A percentile compares a stretch with the other conserved stretches of the same genome.
Conservation (phyloP, 257 asterid genomes). For the Rehmannia glutinosa region DNA sequence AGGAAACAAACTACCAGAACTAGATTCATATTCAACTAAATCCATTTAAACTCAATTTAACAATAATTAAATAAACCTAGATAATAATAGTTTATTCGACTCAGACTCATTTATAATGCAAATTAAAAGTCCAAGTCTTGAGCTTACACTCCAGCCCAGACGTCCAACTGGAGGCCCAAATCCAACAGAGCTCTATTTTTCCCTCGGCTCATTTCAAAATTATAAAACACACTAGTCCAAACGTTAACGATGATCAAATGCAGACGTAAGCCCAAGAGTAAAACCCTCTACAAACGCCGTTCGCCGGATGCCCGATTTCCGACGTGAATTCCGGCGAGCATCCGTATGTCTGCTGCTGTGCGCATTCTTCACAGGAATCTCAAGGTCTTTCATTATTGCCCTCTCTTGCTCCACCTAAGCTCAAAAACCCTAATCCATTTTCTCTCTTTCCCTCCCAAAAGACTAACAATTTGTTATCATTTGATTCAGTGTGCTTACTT, state of each 20-base stretch:
- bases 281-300: constrained; percentile 29
- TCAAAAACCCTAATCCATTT: constrained; percentile 22
- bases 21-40: too few relatives aligned
- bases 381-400: constrained; percentile 37
- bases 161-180: background rate
- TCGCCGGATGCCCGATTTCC: constrained; percentile 33
- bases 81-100: too few relatives aligned
- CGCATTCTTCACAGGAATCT: constrained; percentile 34
- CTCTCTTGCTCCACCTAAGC: constrained; percentile 23
- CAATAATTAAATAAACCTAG: too few relatives aligned
- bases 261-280: constrained; percentile 15
- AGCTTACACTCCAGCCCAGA: background rate
- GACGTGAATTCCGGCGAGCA: constrained; percentile 32
- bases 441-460: too few relatives aligned
- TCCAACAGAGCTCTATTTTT: too few relatives aligned
- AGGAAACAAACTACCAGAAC: too few relatives aligned
- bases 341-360: constrained; percentile 57
- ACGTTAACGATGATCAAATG: constrained; percentile 1
- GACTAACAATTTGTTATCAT: background rate
- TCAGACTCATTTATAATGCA: too few relatives aligned
- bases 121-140: too few relatives aligned
- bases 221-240: background rate
- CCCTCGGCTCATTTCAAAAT: background rate
- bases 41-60: too few relatives aligned
- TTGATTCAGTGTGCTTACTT: constrained; percentile 19